Evolutionary conservation across 1,284 basidiomycete genomes (phyloP), one percentile per base, ranked within the genome.

Genomic region (Trametes versicolor): DNA sequence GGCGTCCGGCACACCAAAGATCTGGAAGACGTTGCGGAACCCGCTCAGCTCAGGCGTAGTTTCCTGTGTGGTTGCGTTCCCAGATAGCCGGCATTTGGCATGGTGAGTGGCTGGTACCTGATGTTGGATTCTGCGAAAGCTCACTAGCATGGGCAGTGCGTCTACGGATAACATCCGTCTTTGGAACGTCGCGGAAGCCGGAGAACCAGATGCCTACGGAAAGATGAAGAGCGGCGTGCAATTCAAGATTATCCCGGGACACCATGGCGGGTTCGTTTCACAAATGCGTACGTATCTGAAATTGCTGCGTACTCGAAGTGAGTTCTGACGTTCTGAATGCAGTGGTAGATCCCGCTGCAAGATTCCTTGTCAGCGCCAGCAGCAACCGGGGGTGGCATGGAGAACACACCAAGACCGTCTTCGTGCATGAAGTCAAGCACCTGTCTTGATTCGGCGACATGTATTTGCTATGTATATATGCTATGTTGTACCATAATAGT

Each of bases 381-480:
- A 97, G 97, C 47, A 97, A 97, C 76, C 86, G 97, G 59, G 97
- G 97, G 49, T 98, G 96, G 95, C 90, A 94, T 75, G 96, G 95
- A 41, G 93, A 96, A 69, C 92, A 92, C 47, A 97, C 96, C 17
- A 86, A 88, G 70, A 95, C 93, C 17, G 91, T 98, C 17, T 90
- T 97, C 74, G 89, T 97, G 41, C 95, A 97, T 76, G 95, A 97
- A 75, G 89, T 97, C 76, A 95, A 90, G 78, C 81, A 81, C 69
- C 71, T 82, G 62, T 69, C 63, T 57, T 76, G 62, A 78, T 48
- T 25, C 29, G 29, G 3, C 29, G 8, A 32, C 29, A 32, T 32
- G 29, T 32, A 32, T 32, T 49, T 23, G 37, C 23, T 45, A n/a
- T 67, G 41, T 62, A 52, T 54, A 45, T 17, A 4, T 39, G 23